Conservation (phyloP, 495 filamentous ascomycete genomes). For the Xeromyces bisporus region DNA sequence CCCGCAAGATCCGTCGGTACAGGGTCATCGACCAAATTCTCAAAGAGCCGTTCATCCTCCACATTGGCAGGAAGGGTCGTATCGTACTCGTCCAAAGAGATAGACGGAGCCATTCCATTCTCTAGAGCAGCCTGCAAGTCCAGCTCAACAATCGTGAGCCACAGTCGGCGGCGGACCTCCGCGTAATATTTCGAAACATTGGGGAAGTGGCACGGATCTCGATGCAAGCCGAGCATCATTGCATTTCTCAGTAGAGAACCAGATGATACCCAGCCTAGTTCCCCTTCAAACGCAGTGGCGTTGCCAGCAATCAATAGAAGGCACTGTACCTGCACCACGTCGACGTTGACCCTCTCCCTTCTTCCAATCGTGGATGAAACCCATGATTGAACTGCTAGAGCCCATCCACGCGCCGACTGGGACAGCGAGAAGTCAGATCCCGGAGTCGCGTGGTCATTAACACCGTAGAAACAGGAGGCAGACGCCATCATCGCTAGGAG, state of each 20-base stretch:
- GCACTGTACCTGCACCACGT: slow-evolving; percentile 36
- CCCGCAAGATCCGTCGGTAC: slow-evolving; percentile 12
- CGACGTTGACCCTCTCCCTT: slow-evolving; percentile 32
- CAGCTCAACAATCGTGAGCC: slow-evolving; percentile 46
- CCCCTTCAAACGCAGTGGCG: slow-evolving; percentile 30
- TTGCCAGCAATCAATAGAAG: slow-evolving; percentile 38
- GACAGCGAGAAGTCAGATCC: slow-evolving; percentile 9
- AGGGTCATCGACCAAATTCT: slow-evolving; percentile 20
- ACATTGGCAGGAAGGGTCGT: slow-evolving; percentile 38
- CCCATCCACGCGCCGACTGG: slow-evolving; percentile 28
- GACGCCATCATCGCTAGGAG: slow-evolving; percentile 38
- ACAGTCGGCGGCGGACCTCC: slow-evolving; percentile 41
- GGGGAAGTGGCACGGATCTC: slow-evolving; percentile 36
- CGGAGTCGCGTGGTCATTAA: slow-evolving; percentile 8
- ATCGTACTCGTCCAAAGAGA: slow-evolving; percentile 28
- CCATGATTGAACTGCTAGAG: slow-evolving; percentile 40
- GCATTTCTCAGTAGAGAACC: slow-evolving; percentile 38
- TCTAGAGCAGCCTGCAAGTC: slow-evolving; percentile 39
- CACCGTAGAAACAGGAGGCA: slow-evolving; percentile 29
- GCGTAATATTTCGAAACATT: slow-evolving; percentile 29
- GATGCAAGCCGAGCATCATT: slow-evolving; percentile 42
- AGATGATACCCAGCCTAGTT: slow-evolving; percentile 38
- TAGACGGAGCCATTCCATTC: slow-evolving; percentile 33
- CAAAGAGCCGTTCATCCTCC: slow-evolving; percentile 38
- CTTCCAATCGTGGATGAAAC: slow-evolving; percentile 35